These are phyloP conservation scores for Vitellaria paradoxa DNA, from an alignment of 179 eudicot species.

Conservation along the genomic window DNA sequence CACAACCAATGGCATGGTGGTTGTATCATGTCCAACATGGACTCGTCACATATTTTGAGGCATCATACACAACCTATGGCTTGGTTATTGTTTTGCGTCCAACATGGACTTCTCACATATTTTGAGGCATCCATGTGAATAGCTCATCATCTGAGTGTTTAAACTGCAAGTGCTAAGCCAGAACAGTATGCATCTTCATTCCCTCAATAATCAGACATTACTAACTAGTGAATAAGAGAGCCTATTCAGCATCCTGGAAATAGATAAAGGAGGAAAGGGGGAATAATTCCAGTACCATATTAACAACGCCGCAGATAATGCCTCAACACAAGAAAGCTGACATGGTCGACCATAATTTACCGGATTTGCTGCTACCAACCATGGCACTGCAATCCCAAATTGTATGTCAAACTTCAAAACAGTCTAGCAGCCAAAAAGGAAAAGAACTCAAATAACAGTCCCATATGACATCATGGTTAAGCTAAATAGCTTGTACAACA, in stretches of 20 bases:
- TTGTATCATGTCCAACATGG: too few species aligned
- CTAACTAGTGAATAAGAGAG: neutral
- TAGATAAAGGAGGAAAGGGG: neutral
- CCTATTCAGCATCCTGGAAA: neutral
- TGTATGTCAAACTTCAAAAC: constrained; percentile 11
- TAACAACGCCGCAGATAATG: constrained; percentile 81
- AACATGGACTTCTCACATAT: neutral
- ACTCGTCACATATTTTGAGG: too few species aligned
- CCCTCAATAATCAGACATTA: neutral
- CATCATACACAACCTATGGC: too few species aligned
- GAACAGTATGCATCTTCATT: neutral
- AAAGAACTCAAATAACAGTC: neutral
- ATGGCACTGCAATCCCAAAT: constrained; percentile 53
- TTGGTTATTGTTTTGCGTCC: neutral
- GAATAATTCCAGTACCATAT: constrained; percentile 49
- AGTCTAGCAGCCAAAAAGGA: neutral
- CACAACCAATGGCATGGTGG: neutral
- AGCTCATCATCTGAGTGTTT: neutral
- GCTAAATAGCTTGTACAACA: neutral
- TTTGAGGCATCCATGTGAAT: neutral
- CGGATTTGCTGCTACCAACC: constrained; percentile 96
- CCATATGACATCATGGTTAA: neutral
- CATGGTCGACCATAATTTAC: constrained; percentile 94
- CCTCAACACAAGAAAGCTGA: constrained; percentile 93
- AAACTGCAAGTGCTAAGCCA: neutral